Evolutionary conservation across 169 alveolate genomes (phyloP), one percentile per base, ranked within the genome.

Genomic region (Cryptosporidium parvum): DNA sequence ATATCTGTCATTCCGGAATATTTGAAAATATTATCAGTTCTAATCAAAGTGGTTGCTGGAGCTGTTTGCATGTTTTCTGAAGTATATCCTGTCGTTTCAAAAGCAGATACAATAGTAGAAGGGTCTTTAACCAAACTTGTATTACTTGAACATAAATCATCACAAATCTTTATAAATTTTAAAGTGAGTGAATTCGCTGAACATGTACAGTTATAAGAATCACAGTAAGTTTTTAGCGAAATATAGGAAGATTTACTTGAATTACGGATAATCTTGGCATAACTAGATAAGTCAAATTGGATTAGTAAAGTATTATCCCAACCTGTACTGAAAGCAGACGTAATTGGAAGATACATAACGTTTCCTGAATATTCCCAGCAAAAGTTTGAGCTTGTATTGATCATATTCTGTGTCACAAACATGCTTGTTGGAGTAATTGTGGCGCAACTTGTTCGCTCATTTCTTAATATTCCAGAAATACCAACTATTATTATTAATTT

Each of bases 341-440:
- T 10, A 10, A 73, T 31, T 26, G 86, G 86, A 35, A 73, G 70
- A 35, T 56, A 73, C 86, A 58, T 73, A 5, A 21, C 0, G 4
- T 4, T 73, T 18, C 70, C 86, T 5, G 86, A 73, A 26, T 73
- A 37, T 56, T 73, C 86, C 86, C 86, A 73, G 37, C 86, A 73
- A 73, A 73, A 73, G 51, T 21, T 73, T 3, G 86, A 56, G 29
- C 48, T 52, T 21, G 72, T 73, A 33, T 73, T 73, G 10, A 73
- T 58, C 70, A 56, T 42, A 18, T 35, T 73, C 33, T 73, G 86
- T 3, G 86, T 73, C 35, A 73, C 86, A 73, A 73, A 73, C 26
- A 53, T 21, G 45, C 86, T 73, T 21, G 72, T 33, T 18, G 86
- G 86, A n/a, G 62, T 31, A n/a, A 73, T 33, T 14, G 56, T 33